Evolutionary conservation across 768 basidiomycete genomes (phyloP).

Genomic region (Leucocoprinus sp.): DNA sequence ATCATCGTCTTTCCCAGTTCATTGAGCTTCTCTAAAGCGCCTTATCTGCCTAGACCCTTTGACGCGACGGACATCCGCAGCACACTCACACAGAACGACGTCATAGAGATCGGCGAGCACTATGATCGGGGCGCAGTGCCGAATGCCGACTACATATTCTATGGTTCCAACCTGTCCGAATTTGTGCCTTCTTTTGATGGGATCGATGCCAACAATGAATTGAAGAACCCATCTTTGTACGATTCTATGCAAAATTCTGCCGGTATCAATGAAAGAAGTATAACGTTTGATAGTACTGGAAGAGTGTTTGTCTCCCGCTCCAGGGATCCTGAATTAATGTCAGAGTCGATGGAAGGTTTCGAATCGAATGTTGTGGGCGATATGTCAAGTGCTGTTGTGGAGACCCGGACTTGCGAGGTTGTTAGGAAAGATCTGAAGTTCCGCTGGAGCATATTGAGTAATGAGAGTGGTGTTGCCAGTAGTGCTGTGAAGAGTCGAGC

Average conservation of each 20-base stretch:
- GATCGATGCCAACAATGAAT: not conserved
- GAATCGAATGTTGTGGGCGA: not conserved
- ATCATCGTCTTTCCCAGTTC: not conserved
- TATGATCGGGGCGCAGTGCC: not conserved
- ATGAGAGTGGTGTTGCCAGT: not conserved
- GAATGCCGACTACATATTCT: constrained; percentile 2
- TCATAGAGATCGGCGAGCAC: not conserved
- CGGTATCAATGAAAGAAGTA: not conserved
- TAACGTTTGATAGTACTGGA: not conserved
- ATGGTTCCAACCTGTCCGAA: not conserved
- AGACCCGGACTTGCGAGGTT: not conserved
- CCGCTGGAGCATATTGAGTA: constrained; percentile 2
- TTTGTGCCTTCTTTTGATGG: not conserved
- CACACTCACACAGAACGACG: not conserved
- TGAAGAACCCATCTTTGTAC: not conserved
- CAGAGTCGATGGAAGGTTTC: not conserved
- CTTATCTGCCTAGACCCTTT: not conserved
- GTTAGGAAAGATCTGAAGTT: not conserved
- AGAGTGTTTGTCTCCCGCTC: not conserved
- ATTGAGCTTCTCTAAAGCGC: not conserved
- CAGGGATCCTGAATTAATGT: not conserved
- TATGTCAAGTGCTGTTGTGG: not conserved
- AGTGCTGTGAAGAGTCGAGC: not conserved
- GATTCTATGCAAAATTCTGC: not conserved
- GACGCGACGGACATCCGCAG: not conserved